phyloP scores from a whole-genome alignment of 768 basidiomycete species.

The button mushroom (Agaricus bisporus) region DNA sequence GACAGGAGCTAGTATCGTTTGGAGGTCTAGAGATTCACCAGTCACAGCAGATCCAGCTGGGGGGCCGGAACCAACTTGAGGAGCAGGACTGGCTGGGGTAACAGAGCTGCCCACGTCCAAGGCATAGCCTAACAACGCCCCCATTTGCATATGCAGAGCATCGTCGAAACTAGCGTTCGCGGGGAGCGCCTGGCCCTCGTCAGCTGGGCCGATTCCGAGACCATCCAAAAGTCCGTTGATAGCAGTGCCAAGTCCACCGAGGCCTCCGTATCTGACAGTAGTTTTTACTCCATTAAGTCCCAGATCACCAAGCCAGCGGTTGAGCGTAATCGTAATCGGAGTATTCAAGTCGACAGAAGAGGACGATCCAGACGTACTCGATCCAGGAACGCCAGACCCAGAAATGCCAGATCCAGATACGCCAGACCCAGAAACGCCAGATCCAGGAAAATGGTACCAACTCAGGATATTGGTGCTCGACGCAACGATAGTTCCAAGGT shows the following conservation, averaged over 20 bases:
- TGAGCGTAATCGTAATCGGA: neutral
- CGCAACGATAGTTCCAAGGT: constrained; percentile 15
- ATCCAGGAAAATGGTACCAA: neutral
- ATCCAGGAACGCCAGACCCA: neutral
- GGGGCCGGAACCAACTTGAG: no score
- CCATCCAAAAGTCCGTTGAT: constrained; percentile 12
- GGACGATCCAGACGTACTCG: neutral
- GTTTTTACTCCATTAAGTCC: constrained; percentile 10
- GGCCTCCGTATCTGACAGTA: constrained; percentile 11
- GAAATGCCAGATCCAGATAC: neutral
- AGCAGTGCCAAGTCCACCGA: constrained; percentile 5
- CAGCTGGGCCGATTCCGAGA: constrained; percentile 11
- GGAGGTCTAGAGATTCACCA: neutral
- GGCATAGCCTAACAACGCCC: neutral
- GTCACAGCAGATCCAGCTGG: no score
- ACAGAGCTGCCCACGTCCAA: neutral
- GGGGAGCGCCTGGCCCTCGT: neutral
- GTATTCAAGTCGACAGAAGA: neutral
- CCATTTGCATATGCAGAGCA: neutral
- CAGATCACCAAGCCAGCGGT: neutral
- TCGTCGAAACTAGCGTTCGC: neutral
- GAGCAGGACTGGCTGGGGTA: no score
- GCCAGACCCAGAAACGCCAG: neutral
- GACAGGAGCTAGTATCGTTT: neutral
- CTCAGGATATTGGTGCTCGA: neutral